Percentiles rank a stretch among this genome's conserved stretches.
These are phyloP conservation scores for Fusarium sterilihyphosum DNA, from an alignment of 2,329 filamentous ascomycete species.

Conservation along the genomic window DNA sequence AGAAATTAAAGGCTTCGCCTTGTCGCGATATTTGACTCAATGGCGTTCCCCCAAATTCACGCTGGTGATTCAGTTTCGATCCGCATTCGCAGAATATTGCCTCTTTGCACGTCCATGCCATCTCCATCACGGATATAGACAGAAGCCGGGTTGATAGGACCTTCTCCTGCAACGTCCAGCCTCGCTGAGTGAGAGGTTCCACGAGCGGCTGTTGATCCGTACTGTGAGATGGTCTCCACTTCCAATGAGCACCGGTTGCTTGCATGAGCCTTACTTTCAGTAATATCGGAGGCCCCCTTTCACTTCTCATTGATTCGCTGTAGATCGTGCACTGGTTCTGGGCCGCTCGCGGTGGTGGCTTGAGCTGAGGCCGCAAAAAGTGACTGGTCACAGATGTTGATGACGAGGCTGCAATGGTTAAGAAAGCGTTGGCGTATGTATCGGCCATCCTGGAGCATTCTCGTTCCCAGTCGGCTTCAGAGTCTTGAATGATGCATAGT, in stretches of 20 bases:
- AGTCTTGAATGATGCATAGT: constrained; percentile 33
- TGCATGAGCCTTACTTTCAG: constrained; percentile 23
- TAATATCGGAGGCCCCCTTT: not conserved
- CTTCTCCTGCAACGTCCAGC: constrained; percentile 36
- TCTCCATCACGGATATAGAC: constrained; percentile 22
- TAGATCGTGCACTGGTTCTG: not conserved
- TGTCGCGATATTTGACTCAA: constrained; percentile 23
- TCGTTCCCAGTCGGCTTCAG: constrained; percentile 24
- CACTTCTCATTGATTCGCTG: not conserved
- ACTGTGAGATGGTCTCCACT: constrained; percentile 4
- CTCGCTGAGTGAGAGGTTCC: constrained; percentile 25
- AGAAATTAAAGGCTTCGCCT: constrained; percentile 38
- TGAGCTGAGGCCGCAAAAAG: constrained; percentile 13
- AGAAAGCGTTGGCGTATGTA: constrained; percentile 23
- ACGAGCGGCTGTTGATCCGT: constrained; percentile 8
- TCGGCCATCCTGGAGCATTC: constrained; percentile 30
- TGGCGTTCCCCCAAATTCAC: constrained; percentile 33
- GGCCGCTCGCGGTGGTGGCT: not conserved
- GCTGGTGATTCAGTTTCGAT: constrained; percentile 36
- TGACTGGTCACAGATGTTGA: constrained; percentile 17
- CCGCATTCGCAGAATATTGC: constrained; percentile 40
- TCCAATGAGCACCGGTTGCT: constrained; percentile 29
- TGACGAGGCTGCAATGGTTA: constrained; percentile 33
- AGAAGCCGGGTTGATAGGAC: constrained; percentile 25
- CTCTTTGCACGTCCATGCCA: constrained; percentile 33